A percentile compares a stretch with the other conserved stretches of the same genome.
These are phyloP conservation scores for Dipodascus geniculatus DNA, from an alignment of 805 yeast genomes.

Conservation along the genomic window DNA sequence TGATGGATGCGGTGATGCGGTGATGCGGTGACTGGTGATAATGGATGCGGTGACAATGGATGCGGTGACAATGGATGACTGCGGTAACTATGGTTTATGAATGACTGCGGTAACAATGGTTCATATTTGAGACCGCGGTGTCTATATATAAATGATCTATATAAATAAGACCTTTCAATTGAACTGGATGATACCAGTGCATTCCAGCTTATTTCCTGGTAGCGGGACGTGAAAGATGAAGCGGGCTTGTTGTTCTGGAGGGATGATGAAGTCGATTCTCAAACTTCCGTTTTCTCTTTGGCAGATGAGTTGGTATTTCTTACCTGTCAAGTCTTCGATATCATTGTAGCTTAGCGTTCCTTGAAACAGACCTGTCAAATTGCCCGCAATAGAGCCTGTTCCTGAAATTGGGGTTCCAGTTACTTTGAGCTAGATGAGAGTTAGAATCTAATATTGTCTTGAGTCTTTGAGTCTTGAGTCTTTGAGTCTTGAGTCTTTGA, in stretches of 20 bases:
- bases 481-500: too few relatives aligned
- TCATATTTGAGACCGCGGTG: too few relatives aligned
- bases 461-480: too few relatives aligned
- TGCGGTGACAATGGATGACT: too few relatives aligned
- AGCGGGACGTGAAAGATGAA: constrained; percentile 10
- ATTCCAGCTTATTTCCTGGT: constrained; percentile 7
- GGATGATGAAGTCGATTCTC: constrained; percentile 10
- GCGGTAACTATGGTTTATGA: too few relatives aligned
- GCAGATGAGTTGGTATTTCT: constrained; percentile 14
- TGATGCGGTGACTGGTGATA: too few relatives aligned
- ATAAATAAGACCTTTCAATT: neutral
- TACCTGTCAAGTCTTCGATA: constrained; percentile 13
- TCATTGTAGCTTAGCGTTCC: constrained; percentile 17
- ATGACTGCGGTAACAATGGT: too few relatives aligned
- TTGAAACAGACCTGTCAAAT: constrained; percentile 10
- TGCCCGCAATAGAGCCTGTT: constrained; percentile 14
- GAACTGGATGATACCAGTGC: constrained; percentile 9
- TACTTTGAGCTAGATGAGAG: constrained; percentile 4
- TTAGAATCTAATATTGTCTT: too few relatives aligned
- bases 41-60: too few relatives aligned
- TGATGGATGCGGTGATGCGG: too few relatives aligned
- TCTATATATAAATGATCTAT: too few relatives aligned
- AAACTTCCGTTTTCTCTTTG: constrained; percentile 9
- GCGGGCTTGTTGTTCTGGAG: constrained; percentile 9
- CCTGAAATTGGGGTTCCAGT: constrained; percentile 14